Evolutionary conservation across 306 rosid genomes (phyloP), one percentile per base, ranked within the genome.

Genomic region (Prunus dulcis): DNA sequence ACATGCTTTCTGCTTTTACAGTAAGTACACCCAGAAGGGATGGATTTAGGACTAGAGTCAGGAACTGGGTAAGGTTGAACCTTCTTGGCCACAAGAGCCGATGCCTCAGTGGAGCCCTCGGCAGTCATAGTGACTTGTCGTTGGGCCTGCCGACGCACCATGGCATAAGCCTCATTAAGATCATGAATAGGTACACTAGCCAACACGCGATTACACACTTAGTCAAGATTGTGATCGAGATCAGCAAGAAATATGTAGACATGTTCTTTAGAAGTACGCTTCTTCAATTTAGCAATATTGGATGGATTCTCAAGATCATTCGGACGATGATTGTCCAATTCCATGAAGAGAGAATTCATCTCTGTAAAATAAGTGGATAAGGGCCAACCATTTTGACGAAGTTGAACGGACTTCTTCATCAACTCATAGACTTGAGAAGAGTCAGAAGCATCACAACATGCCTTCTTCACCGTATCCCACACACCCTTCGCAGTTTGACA

Each of bases 121-220:
- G 20, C 6, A 19, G 1, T 30, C 34, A 43, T 23, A 23, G 38
- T 67, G 12, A 46, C 52, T 15, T 46, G 72, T 22, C 53, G 1
- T 50, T 68, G 12, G 5, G 28, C 41, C 23, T 68, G 38, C 4
- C 30, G 12, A 2, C 38, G 6, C 7, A 46, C 20, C 56, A 45
- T 11, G 0, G 6, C 14, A 18, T 68, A 22, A n/a, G 41, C 51
- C 22, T 68, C 22, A 2, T 68, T 4, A 5, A 68, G 53, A 47
- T 30, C 25, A n/a, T 12, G 72, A 3, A 68, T 6, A 22, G 19
- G 41, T 4, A 6, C 18, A 4, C 12, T 46, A 2, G 56, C 72
- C 72, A 68, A 68, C 6, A 68, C 6, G 5, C n/a, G 12, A 68
- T 38, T 46, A 68, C 72, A n/a, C 14, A 68, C 38, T 68, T 67